Conservation (phyloP, 1,284 basidiomycete genomes). For the Wolfiporia cocos region DNA sequence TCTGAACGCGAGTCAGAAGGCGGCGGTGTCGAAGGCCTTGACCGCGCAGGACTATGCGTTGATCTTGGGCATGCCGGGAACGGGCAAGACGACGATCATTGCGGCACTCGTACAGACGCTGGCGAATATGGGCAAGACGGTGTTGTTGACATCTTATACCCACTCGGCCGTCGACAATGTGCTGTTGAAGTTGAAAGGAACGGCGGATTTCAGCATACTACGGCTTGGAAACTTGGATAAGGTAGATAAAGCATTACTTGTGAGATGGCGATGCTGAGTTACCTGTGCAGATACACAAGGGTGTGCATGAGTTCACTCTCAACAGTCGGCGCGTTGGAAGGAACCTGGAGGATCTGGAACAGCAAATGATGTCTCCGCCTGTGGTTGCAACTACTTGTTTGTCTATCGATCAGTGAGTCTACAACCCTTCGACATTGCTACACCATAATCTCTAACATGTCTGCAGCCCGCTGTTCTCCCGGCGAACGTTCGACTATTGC, state of each 20-base stretch:
- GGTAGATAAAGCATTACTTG: conserved; percentile 39
- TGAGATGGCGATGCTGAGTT: not conserved
- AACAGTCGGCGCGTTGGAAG: conserved; percentile 46
- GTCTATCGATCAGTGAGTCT: conserved; percentile 83
- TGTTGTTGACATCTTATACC: conserved; percentile 89
- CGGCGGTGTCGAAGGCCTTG: conserved; percentile 72
- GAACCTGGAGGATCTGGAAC: conserved; percentile 74
- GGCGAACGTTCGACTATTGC: conserved; percentile 91
- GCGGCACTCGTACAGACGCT: conserved; percentile 82
- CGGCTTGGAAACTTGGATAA: conserved; percentile 91
- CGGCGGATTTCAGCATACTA: conserved; percentile 67
- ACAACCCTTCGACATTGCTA: not conserved
- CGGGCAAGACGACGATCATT: conserved; percentile 96
- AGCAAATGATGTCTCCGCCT: conserved; percentile 77
- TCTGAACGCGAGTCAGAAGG: conserved; percentile 74
- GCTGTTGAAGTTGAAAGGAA: conserved; percentile 69
- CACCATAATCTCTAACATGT: not conserved
- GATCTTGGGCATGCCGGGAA: conserved; percentile 96
- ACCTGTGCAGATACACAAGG: conserved; percentile 64
- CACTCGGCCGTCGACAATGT: conserved; percentile 98
- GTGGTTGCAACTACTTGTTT: conserved; percentile 96
- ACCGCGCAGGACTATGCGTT: conserved; percentile 86
- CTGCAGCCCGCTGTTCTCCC: conserved; percentile 74
- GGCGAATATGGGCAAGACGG: conserved; percentile 78
- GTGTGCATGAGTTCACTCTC: conserved; percentile 68